Conservation (phyloP, 2,329 filamentous ascomycete species). For the Clonostachys chloroleuca region DNA sequence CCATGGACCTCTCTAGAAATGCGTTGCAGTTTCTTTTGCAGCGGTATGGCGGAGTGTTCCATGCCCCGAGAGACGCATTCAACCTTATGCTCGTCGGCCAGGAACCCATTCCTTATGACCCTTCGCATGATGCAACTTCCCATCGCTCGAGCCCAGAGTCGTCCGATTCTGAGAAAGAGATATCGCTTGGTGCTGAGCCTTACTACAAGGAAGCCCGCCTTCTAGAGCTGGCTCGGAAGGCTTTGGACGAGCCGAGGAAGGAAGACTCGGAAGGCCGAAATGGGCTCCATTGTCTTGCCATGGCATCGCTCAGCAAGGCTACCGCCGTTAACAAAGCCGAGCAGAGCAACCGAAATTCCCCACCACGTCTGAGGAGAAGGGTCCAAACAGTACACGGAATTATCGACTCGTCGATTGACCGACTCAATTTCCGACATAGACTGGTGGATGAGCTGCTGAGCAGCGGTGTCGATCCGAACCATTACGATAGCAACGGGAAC, state of each 20-base stretch:
- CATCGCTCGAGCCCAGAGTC: neutral
- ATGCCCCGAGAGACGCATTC: conserved; percentile 45
- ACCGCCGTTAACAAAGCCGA: conserved; percentile 25
- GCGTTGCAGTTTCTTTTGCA: conserved; percentile 24
- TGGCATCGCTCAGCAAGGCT: conserved; percentile 38
- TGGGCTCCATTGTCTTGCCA: conserved; percentile 53
- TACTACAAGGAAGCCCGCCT: too few relatives aligned
- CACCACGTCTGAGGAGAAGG: conserved; percentile 2
- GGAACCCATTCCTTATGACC: conserved; percentile 4
- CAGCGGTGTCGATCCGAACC: conserved; percentile 40
- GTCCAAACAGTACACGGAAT: neutral
- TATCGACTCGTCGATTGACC: conserved; percentile 24
- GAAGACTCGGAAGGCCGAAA: conserved; percentile 43
- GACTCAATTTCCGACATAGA: conserved; percentile 8
- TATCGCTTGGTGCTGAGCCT: too few relatives aligned
- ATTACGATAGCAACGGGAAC: conserved; percentile 45
- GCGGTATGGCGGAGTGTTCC: conserved; percentile 18
- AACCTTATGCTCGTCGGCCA: conserved; percentile 12
- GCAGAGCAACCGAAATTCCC: neutral
- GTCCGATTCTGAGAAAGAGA: neutral
- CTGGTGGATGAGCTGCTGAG: conserved; percentile 22
- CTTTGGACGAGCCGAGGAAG: conserved; percentile 6
- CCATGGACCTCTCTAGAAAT: conserved; percentile 17
- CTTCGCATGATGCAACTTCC: neutral
- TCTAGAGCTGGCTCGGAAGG: neutral